These are phyloP conservation scores for Salix viminalis DNA, from an alignment of 345 rosid species.

Conservation along the genomic window DNA sequence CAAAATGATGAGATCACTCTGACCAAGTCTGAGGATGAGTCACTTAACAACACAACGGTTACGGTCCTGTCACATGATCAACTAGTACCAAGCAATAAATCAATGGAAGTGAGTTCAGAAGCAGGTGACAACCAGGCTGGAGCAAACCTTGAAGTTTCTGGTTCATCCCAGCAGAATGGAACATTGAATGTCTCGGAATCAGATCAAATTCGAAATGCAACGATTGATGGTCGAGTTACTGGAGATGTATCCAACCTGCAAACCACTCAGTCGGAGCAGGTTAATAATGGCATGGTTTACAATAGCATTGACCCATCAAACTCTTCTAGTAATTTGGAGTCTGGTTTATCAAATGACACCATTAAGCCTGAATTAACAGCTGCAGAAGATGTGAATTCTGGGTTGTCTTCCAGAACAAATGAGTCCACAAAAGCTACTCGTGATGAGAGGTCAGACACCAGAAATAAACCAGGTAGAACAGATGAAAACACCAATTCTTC, in stretches of 20 bases:
- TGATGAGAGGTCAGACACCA: constrained; percentile 12
- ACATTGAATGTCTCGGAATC: constrained; percentile 14
- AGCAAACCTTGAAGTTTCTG: constrained; percentile 24
- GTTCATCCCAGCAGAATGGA: constrained; percentile 32
- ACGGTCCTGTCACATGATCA: constrained; percentile 6
- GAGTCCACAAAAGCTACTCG: constrained; percentile 25
- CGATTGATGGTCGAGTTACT: constrained; percentile 23
- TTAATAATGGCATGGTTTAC: constrained; percentile 8
- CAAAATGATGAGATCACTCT: constrained; percentile 22
- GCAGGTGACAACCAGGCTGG: constrained; percentile 19
- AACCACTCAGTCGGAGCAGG: constrained; percentile 22
- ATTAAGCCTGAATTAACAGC: constrained; percentile 30
- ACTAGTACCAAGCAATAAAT: constrained; percentile 14
- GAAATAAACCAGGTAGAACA: constrained; percentile 26
- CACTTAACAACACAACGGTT: constrained; percentile 5
- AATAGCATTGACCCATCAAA: constrained; percentile 23
- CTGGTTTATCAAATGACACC: constrained; percentile 19
- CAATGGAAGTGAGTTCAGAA: constrained; percentile 32
- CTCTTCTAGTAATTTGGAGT: constrained; percentile 26
- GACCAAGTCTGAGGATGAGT: constrained; percentile 13
- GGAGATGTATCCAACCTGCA: constrained; percentile 25
- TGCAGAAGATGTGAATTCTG: constrained; percentile 31
- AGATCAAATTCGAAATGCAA: constrained; percentile 25
- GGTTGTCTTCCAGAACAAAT: constrained; percentile 26
- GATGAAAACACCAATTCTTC: constrained; percentile 30